phyloP scores from a whole-genome alignment of 306 rosid genomes.

The Vigna mungo region DNA sequence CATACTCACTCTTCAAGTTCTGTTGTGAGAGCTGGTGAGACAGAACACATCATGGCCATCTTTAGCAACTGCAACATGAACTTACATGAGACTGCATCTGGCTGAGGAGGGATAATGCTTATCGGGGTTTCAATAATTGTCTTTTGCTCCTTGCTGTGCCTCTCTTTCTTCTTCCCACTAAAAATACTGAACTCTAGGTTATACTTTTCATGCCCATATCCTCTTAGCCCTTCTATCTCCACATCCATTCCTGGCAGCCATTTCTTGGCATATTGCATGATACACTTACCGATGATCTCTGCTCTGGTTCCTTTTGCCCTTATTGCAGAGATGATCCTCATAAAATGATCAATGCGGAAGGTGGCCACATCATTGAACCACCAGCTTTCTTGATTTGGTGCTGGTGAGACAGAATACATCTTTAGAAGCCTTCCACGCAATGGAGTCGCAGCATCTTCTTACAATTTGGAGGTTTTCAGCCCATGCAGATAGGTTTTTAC shows the following conservation, averaged over 20 bases:
- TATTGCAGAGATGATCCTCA: constrained; percentile 71
- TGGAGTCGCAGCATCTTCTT: constrained; percentile 93
- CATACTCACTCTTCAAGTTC: constrained; percentile 88
- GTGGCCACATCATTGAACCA: constrained; percentile 65
- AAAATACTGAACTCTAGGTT: constrained; percentile 66
- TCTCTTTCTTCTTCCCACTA: constrained; percentile 60
- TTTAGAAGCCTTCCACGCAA: constrained; percentile 85
- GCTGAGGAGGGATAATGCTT: constrained; percentile 82
- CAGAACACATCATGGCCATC: constrained; percentile 86
- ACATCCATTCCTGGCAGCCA: constrained; percentile 73
- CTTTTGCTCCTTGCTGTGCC: constrained; percentile 72
- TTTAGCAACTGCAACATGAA: constrained; percentile 79
- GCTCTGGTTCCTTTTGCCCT: constrained; percentile 70
- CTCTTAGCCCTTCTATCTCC: constrained; percentile 77
- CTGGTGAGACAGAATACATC: constrained; percentile 51
- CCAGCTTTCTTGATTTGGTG: constrained; percentile 61
- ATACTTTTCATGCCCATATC: constrained; percentile 70
- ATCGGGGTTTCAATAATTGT: constrained; percentile 75
- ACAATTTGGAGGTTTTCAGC: constrained; percentile 92
- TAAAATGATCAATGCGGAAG: constrained; percentile 73
- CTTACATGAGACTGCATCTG: constrained; percentile 81
- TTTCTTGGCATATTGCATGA: constrained; percentile 76
- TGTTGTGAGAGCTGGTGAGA: constrained; percentile 80
- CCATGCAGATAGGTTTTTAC: constrained; percentile 89
- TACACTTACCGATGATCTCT: constrained; percentile 76